These are phyloP conservation scores for Ammopiptanthus mongolicus DNA, from an alignment of 306 rosid genomes.

Conservation along the genomic window DNA sequence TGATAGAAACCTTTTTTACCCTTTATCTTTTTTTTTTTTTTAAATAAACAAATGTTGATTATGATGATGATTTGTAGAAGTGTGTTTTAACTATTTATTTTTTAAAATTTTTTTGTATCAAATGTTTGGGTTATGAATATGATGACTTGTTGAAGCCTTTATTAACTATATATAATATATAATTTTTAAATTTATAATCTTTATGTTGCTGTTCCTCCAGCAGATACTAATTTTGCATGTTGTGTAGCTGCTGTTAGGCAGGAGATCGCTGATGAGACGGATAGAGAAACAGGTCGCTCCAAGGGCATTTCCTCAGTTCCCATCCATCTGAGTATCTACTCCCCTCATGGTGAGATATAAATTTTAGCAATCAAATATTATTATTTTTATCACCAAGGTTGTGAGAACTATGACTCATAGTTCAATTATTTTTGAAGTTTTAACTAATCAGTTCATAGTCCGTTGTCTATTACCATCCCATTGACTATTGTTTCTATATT, in stretches of 20 bases:
- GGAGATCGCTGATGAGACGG: conserved; percentile 95
- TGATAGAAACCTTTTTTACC: too few species aligned
- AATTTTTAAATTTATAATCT: not conserved
- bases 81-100: not conserved
- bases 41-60: not conserved
- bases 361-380: conserved; percentile 1
- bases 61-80: not conserved
- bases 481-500: not conserved
- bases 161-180: not conserved
- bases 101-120: not conserved
- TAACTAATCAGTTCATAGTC: conserved; percentile 1
- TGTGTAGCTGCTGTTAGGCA: conserved; percentile 89
- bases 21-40: not conserved
- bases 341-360: conserved; percentile 77
- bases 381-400: not conserved
- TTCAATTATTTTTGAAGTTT: conserved; percentile 36
- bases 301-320: conserved; percentile 92
- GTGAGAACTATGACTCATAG: conserved; percentile 37
- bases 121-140: not conserved
- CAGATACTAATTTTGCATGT: conserved; percentile 23
- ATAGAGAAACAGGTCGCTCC: conserved; percentile 89
- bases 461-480: not conserved
- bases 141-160: not conserved
- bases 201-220: conserved; percentile 24
- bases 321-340: conserved; percentile 90